A percentile compares a stretch with the other conserved stretches of the same genome.
Evolutionary conservation across 75 land plant species (phyloP).

Genomic region (Cryptomeria japonica): DNA sequence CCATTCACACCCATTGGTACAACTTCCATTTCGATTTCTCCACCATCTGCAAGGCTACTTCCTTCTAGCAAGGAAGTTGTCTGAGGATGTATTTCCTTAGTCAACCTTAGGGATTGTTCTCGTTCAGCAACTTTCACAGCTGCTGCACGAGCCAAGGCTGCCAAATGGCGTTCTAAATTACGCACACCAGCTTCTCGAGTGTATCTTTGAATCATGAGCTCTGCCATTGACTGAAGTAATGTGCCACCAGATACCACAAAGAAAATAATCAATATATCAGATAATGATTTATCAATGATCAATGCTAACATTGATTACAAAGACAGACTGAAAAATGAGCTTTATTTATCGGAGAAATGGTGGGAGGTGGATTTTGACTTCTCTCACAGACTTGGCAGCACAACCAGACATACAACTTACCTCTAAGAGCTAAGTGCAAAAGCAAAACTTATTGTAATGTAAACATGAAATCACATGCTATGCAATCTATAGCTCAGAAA

Average conservation of each 20-base stretch:
- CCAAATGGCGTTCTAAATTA: slow-evolving; percentile 84
- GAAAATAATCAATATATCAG: background rate
- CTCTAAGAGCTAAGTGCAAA: background rate
- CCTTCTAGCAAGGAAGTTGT: slow-evolving; percentile 54
- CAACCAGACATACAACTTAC: background rate
- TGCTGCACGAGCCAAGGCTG: slow-evolving; percentile 96
- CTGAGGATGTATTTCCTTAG: slow-evolving; percentile 54
- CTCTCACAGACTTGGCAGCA: background rate
- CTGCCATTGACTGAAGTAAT: slow-evolving; percentile 64
- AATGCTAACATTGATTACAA: background rate
- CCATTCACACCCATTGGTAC: slow-evolving; percentile 71
- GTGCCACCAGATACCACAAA: background rate
- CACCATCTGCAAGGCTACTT: slow-evolving; percentile 74
- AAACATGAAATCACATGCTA: background rate
- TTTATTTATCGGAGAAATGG: background rate
- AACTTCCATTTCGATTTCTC: slow-evolving; percentile 92
- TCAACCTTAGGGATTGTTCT: slow-evolving; percentile 45
- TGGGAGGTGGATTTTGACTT: background rate
- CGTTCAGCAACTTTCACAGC: slow-evolving; percentile 90
- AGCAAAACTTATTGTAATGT: background rate
- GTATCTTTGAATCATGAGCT: slow-evolving; percentile 87
- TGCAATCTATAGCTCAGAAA: background rate
- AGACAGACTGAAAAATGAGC: background rate
- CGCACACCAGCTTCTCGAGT: slow-evolving; percentile 99
- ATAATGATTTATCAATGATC: background rate